Evolutionary conservation across 2,329 filamentous ascomycete genomes (phyloP).

Genomic region (Pleomassaria siparia): DNA sequence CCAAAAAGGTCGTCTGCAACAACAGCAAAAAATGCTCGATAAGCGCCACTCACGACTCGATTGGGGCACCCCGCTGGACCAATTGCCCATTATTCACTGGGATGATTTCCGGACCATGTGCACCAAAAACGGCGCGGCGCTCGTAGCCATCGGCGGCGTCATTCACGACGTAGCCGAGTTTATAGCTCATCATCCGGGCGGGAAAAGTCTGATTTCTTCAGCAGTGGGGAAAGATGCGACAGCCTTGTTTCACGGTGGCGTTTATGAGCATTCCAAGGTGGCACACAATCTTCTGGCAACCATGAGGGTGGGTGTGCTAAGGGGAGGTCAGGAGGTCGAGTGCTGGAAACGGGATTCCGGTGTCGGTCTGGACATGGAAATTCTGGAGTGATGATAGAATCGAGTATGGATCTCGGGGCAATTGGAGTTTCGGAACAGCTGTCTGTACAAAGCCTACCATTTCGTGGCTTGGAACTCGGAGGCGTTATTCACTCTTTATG

Average conservation of each 20-base stretch:
- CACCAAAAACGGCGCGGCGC: slow-evolving; percentile 29
- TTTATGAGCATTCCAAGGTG: slow-evolving; percentile 44
- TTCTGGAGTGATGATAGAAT: too few species aligned
- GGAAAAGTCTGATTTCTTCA: slow-evolving; percentile 38
- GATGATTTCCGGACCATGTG: slow-evolving; percentile 38
- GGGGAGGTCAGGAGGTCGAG: slow-evolving; percentile 44
- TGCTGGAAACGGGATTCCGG: too few species aligned
- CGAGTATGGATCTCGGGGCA: too few species aligned
- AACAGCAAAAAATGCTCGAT: slow-evolving; percentile 44
- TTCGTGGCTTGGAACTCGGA: too few species aligned
- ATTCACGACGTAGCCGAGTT: slow-evolving; percentile 43
- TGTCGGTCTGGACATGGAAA: too few species aligned
- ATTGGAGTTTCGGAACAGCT: too few species aligned
- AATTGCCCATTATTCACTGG: slow-evolving; percentile 43
- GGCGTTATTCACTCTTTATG: too few species aligned
- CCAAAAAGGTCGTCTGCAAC: slow-evolving; percentile 45
- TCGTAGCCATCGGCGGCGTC: slow-evolving; percentile 41
- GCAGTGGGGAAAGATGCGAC: slow-evolving; percentile 44
- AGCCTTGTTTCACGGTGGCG: slow-evolving; percentile 44
- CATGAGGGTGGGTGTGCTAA: slow-evolving; percentile 42
- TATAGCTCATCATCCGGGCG: slow-evolving; percentile 41
- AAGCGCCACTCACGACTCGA: slow-evolving; percentile 32
- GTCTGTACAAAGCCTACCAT: too few species aligned
- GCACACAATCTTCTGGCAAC: slow-evolving; percentile 44
- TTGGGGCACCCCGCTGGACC: slow-evolving; percentile 41